phyloP scores from a whole-genome alignment of 2,329 filamentous ascomycete species.

The Beauveria sp. region DNA sequence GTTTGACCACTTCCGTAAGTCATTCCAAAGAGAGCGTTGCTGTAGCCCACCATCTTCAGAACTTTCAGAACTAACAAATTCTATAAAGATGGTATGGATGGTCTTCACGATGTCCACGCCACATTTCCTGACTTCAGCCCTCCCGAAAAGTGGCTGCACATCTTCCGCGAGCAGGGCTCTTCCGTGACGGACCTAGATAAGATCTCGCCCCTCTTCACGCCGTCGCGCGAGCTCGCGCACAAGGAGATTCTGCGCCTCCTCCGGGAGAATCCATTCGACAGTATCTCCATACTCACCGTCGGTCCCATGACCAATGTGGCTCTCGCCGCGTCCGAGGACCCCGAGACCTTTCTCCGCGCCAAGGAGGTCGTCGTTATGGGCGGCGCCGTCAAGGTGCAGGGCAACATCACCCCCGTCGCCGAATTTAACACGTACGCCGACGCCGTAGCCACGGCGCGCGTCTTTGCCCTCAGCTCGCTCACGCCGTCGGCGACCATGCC shows the following conservation, averaged over 20 bases:
- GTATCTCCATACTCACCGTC: slow-evolving; percentile 81
- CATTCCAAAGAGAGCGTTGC: not conserved
- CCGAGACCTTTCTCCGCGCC: slow-evolving; percentile 77
- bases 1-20: slow-evolving; percentile 81
- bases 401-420: slow-evolving; percentile 77
- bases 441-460: slow-evolving; percentile 64
- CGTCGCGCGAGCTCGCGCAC: slow-evolving; percentile 66
- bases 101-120: slow-evolving; percentile 67
- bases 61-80: not conserved
- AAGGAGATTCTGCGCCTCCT: slow-evolving; percentile 86
- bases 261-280: slow-evolving; percentile 70
- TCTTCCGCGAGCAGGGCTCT: slow-evolving; percentile 42
- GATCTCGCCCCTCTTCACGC: slow-evolving; percentile 59
- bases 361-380: slow-evolving; percentile 97
- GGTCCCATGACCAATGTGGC: slow-evolving; percentile 93
- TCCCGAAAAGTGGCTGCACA: slow-evolving; percentile 62
- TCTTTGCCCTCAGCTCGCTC: slow-evolving; percentile 69
- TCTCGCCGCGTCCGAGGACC: slow-evolving; percentile 77
- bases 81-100: slow-evolving; percentile 61
- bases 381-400: slow-evolving; percentile 68
- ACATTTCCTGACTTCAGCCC: slow-evolving; percentile 68
- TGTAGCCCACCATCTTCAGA: not conserved
- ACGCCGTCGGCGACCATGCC: slow-evolving; percentile 76
- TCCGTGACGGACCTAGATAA: slow-evolving; percentile 30
- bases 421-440: slow-evolving; percentile 98